Base-by-base conservation (phyloP, 129 eudicot species). In the Lonicera japonica region DNA sequence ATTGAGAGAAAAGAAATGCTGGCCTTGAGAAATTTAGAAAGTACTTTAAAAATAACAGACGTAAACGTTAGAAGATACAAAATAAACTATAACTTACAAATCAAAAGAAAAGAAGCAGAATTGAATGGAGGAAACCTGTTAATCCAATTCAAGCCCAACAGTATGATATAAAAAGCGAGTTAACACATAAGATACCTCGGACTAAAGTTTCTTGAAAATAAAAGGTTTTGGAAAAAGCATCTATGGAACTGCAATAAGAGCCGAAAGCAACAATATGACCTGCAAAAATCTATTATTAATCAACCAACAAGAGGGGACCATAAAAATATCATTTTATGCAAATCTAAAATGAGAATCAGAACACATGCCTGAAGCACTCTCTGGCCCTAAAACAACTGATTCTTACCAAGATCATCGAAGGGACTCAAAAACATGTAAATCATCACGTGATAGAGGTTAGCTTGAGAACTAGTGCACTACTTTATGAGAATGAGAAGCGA, bases 211-310 rank as follows among this genome's bases (percentile, higher is more conserved):
- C 72, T 75, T 88, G 75, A 94, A 65, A 79, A 94, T 88, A 54
- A 94, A 88, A 67, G 99, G 99, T 84, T 94, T 94, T 52, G 99
- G 99, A 64, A 94, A 88, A 63, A 94, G 99, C 99, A 94, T 94
- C 99, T 96, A 94, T 23, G 99, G 99, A 72, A 94, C 99, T 60
- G 99, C 99, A 78, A 94, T 75, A 75, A 94, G 68, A 66, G 96
- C 99, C 52, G 79, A 60, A 58, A 94, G 69, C 83, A 94, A 77
- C 84, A 94, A 78, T 53, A 88, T 25, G 68, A 94, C 80, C 99
- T 94, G 96, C 82, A 77, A 75, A 70, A 56, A 16, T 54, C 40
- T n/a, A 36, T 54, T 16, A 41, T 65, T 55, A 66, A 63, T 40
- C 54, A 68, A 45, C 69, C 41, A 54, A 64, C 51, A 21, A 53